phyloP scores from a whole-genome alignment of 139 green algal species.

The Dunaliella sp. region DNA sequence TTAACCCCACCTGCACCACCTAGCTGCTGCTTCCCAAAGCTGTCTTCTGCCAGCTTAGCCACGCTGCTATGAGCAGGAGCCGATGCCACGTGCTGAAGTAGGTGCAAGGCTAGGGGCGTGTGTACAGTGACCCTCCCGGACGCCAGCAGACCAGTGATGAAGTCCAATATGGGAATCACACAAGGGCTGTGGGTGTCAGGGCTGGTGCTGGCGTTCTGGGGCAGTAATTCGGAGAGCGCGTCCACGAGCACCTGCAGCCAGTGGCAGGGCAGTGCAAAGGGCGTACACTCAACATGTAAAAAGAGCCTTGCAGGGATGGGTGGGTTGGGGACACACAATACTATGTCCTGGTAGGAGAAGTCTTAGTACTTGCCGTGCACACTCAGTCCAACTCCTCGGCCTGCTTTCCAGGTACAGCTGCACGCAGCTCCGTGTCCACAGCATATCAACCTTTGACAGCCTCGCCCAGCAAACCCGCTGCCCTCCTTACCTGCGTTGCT shows the following conservation, averaged over 20 bases:
- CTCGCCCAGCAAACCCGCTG: slow-evolving; percentile 45
- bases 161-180: slow-evolving; percentile 34
- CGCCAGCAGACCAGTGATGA: slow-evolving; percentile 27
- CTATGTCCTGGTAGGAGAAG: neutral
- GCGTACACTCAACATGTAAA: too few relatives aligned
- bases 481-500: too few relatives aligned
- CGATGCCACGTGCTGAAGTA: slow-evolving; percentile 34
- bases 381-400: slow-evolving; percentile 40
- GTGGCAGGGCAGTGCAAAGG: too few relatives aligned
- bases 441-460: slow-evolving; percentile 55
- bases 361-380: slow-evolving; percentile 28
- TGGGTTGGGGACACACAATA: neutral
- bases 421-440: slow-evolving; percentile 54
- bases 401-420: slow-evolving; percentile 35
- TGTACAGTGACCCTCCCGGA: slow-evolving; percentile 40
- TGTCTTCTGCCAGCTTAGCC: neutral
- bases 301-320: neutral
- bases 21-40: neutral
- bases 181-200: neutral
- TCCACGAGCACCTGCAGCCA: slow-evolving; percentile 41
- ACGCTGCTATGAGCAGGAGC: neutral
- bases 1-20: neutral
- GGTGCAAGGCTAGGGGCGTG: slow-evolving; percentile 23
- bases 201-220: neutral
- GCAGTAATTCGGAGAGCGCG: slow-evolving; percentile 27